Conservation (phyloP, 1,284 basidiomycete species). For the Malassezia nana region DNA sequence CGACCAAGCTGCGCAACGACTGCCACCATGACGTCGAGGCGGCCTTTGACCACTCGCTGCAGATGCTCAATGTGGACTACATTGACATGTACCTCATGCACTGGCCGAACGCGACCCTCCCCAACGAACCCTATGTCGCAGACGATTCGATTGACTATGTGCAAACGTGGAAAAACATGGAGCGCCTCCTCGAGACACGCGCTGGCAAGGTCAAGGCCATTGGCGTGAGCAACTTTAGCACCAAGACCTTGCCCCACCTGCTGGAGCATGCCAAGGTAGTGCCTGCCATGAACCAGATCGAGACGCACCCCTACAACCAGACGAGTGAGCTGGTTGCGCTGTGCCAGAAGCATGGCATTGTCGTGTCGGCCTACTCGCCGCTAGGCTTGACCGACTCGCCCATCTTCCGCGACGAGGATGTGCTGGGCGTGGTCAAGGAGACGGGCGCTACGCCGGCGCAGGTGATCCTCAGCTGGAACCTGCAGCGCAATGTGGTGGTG, state of each 20-base stretch:
- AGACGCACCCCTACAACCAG: conserved; percentile 29
- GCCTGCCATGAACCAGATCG: conserved; percentile 38
- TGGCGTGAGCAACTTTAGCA: conserved; percentile 54
- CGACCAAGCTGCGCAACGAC: conserved; percentile 65
- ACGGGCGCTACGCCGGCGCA: conserved; percentile 55
- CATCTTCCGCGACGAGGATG: conserved; percentile 61
- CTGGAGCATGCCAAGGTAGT: conserved; percentile 29
- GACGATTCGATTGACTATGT: conserved; percentile 24
- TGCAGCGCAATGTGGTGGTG: conserved; percentile 53
- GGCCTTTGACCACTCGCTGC: conserved; percentile 62
- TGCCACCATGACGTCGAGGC: conserved; percentile 22
- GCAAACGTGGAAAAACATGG: conserved; percentile 37
- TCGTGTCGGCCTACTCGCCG: conserved; percentile 71
- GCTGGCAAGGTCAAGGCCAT: conserved; percentile 49
- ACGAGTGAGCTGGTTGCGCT: conserved; percentile 61
- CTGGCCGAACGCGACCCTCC: conserved; percentile 26
- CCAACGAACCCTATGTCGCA: conserved; percentile 17
- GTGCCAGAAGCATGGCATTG: conserved; percentile 61
- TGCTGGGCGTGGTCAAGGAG: conserved; percentile 57
- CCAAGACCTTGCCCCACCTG: conserved; percentile 25
- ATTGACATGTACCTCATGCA: conserved; percentile 50
- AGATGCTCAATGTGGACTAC: conserved; percentile 62
- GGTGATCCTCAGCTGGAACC: conserved; percentile 61
- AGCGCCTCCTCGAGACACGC: conserved; percentile 34
- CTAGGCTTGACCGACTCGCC: conserved; percentile 68